These are phyloP conservation scores for Eucalyptus curtisii DNA, from an alignment of 345 rosid genomes.

Conservation along the genomic window DNA sequence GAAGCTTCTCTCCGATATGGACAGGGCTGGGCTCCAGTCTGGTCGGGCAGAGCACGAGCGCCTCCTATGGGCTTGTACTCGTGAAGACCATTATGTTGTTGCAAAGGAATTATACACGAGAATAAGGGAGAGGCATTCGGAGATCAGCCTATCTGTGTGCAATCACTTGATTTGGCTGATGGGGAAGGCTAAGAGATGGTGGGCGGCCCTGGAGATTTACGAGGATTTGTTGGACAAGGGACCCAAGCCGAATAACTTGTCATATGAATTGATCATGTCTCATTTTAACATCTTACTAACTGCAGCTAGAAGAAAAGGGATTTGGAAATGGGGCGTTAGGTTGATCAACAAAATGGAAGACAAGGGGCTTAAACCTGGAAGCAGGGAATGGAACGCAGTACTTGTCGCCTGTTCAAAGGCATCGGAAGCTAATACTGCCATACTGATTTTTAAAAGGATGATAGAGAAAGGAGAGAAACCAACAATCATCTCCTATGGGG, in stretches of 20 bases:
- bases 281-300: slow-evolving; percentile 62
- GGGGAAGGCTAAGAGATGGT: slow-evolving; percentile 97
- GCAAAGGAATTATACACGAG: slow-evolving; percentile 66
- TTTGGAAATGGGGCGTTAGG: slow-evolving; percentile 85
- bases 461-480: slow-evolving; percentile 83
- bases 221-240: slow-evolving; percentile 86
- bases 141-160: slow-evolving; percentile 78
- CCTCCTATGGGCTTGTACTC: slow-evolving; percentile 86
- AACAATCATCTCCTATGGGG: slow-evolving; percentile 77
- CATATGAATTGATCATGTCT: slow-evolving; percentile 59
- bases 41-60: slow-evolving; percentile 59
- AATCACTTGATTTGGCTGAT: slow-evolving; percentile 91
- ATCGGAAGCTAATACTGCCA: slow-evolving; percentile 62
- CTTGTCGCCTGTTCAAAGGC: slow-evolving; percentile 93
- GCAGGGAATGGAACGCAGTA: slow-evolving; percentile 77
- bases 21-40: slow-evolving; percentile 37
- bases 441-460: slow-evolving; percentile 78
- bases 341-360: slow-evolving; percentile 85
- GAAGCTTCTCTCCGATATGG: slow-evolving; percentile 64
- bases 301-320: slow-evolving; percentile 72
- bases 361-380: slow-evolving; percentile 72
- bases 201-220: slow-evolving; percentile 91
- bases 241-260: slow-evolving; percentile 73
- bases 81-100: slow-evolving; percentile 61
- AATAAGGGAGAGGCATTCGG: slow-evolving; percentile 45